A percentile compares a stretch with the other conserved stretches of the same genome.
These are phyloP conservation scores for Aspergillus ruber DNA, from an alignment of 2,329 filamentous ascomycete genomes.

Conservation along the genomic window DNA sequence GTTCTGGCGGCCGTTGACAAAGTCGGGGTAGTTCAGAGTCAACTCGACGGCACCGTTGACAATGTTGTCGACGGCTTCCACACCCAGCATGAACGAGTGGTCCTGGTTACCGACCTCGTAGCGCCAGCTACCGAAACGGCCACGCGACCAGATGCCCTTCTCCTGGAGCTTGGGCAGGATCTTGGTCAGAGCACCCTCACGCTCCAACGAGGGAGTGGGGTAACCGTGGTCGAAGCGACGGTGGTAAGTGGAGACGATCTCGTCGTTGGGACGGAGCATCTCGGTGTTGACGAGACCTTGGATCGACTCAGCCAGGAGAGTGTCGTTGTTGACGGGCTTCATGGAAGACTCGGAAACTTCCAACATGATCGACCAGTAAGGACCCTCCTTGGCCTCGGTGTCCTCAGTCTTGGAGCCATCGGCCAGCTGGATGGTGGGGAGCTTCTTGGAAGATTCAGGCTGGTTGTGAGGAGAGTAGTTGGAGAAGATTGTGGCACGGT, in stretches of 20 bases:
- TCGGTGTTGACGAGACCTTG: slow-evolving; percentile 96
- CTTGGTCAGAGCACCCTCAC: slow-evolving; percentile 87
- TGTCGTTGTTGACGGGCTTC: slow-evolving; percentile 87
- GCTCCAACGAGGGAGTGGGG: slow-evolving; percentile 89
- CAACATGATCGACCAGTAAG: slow-evolving; percentile 99
- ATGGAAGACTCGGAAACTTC: slow-evolving; percentile 92
- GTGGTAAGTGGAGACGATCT: slow-evolving; percentile 98
- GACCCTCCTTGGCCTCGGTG: slow-evolving; percentile 70
- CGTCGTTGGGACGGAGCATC: slow-evolving; percentile 84
- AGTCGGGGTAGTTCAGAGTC: slow-evolving; percentile 93
- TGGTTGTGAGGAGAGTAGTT: slow-evolving; percentile 99
- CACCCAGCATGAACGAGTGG: slow-evolving; percentile 95
- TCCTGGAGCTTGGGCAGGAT: slow-evolving; percentile 88
- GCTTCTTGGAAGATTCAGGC: slow-evolving; percentile 71
- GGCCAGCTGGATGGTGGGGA: slow-evolving; percentile 78
- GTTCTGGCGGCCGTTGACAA: slow-evolving; percentile 71
- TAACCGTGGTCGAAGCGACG: slow-evolving; percentile 97
- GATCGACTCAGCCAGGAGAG: slow-evolving; percentile 82
- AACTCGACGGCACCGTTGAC: slow-evolving; percentile 83
- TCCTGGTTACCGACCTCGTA: slow-evolving; percentile 98
- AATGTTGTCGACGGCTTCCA: slow-evolving; percentile 87
- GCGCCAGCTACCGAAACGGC: slow-evolving; percentile 95
- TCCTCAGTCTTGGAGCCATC: slow-evolving; percentile 75
- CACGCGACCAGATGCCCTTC: slow-evolving; percentile 88
- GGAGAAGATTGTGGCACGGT: slow-evolving; percentile 99